These are phyloP conservation scores for Anastatica hierochuntica DNA, from an alignment of 345 rosid species.

Conservation along the genomic window DNA sequence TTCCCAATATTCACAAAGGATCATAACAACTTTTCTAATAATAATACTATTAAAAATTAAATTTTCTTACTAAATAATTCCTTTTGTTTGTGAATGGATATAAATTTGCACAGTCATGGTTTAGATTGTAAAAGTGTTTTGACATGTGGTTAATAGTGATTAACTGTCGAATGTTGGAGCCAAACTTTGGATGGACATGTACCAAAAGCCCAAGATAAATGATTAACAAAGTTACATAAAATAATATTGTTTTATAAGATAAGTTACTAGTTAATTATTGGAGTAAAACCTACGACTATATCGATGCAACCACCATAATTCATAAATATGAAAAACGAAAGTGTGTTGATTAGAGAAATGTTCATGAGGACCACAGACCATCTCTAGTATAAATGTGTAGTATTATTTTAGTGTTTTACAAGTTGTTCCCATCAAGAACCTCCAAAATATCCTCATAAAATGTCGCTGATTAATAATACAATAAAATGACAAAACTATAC, in stretches of 20 bases:
- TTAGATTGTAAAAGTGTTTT: too few species aligned
- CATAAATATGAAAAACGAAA: conserved; percentile 11
- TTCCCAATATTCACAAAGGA: neutral
- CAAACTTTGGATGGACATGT: conserved; percentile 9
- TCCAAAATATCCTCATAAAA: too few species aligned
- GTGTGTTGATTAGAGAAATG: too few species aligned
- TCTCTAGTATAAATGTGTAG: too few species aligned
- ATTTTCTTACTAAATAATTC: conserved; percentile 9
- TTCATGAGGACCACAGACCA: too few species aligned
- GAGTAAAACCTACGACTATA: conserved; percentile 20
- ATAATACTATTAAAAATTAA: neutral
- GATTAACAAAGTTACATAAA: neutral
- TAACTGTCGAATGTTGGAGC: conserved; percentile 10
- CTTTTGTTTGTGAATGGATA: conserved; percentile 11
- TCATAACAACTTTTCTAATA: conserved; percentile 13
- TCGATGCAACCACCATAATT: conserved; percentile 24
- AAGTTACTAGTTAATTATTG: conserved; percentile 6
- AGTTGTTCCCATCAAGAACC: too few species aligned
- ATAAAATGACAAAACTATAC: too few species aligned
- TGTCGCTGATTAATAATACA: too few species aligned
- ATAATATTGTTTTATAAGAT: neutral
- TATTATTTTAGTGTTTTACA: too few species aligned
- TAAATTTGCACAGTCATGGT: neutral
- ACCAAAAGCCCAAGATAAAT: conserved; percentile 7
- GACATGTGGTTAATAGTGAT: conserved; percentile 10